Percentiles rank a stretch among this genome's conserved stretches.
These are phyloP conservation scores for Coemansia umbellata DNA, from an alignment of 192 early-diverging fungal genomes.

Conservation along the genomic window DNA sequence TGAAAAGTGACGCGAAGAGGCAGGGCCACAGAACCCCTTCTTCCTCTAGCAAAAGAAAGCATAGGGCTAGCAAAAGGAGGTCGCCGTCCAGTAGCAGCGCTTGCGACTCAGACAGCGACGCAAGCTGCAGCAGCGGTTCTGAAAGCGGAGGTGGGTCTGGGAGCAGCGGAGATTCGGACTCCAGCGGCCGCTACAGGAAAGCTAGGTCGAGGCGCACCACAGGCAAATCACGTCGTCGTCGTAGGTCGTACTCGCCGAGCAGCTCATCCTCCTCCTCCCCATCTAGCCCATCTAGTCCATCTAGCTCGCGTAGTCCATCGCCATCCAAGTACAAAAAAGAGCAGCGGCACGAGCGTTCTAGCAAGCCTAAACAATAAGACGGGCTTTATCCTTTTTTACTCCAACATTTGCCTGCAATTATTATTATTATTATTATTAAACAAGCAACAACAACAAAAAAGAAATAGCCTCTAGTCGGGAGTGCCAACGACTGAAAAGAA, in stretches of 20 bases:
- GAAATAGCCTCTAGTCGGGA: neutral
- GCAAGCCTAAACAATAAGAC: too few species aligned
- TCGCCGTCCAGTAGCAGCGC: neutral
- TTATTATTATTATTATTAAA: too few species aligned
- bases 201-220: neutral
- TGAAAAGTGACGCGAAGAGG: slow-evolving; percentile 5
- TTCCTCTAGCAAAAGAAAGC: neutral
- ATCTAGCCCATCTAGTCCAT: neutral
- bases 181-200: neutral
- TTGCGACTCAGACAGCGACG: neutral
- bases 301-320: neutral
- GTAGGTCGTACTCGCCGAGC: neutral
- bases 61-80: neutral
- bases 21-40: neutral
- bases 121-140: neutral
- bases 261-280: neutral
- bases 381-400: too few species aligned
- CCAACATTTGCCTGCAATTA: too few species aligned
- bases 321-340: neutral
- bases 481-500: slow-evolving; percentile 21
- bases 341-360: neutral
- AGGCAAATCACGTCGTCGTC: neutral
- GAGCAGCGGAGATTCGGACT: neutral
- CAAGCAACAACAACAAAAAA: neutral
- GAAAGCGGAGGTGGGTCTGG: neutral